Evolutionary conservation across 208 protist genomes (phyloP).

Genomic region (Vickermania ingenoplastis): DNA sequence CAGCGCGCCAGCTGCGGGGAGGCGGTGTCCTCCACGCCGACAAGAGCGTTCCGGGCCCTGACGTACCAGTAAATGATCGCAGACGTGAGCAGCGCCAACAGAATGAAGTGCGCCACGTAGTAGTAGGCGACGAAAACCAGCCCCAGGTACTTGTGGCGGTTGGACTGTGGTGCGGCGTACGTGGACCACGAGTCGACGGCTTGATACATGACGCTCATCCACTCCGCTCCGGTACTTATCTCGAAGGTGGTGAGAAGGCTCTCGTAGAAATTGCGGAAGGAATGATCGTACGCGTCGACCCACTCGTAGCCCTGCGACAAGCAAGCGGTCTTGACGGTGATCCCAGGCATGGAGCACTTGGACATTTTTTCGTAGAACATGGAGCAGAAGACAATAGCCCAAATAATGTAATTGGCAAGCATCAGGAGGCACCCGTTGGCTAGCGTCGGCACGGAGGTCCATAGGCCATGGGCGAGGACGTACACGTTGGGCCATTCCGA

Average conservation of each 20-base stretch:
- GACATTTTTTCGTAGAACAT: constrained; percentile 86
- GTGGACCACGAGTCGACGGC: constrained; percentile 64
- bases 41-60: constrained; percentile 45
- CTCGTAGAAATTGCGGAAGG: constrained; percentile 87
- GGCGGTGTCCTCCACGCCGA: constrained; percentile 45
- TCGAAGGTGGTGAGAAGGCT: constrained; percentile 86
- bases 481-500: constrained; percentile 27
- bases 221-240: constrained; percentile 83
- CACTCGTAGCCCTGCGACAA: constrained; percentile 24
- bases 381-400: constrained; percentile 85
- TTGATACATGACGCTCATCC: constrained; percentile 79
- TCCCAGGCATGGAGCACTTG: constrained; percentile 42
- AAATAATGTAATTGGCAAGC: constrained; percentile 88
- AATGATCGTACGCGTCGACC: constrained; percentile 30
- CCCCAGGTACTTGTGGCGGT: constrained; percentile 60
- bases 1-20: constrained; percentile 55
- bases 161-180: constrained; percentile 23
- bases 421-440: constrained; percentile 80
- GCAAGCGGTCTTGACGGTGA: constrained; percentile 36
- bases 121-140: constrained; percentile 89
- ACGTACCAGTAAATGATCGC: constrained; percentile 87
- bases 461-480: constrained; percentile 55
- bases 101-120: constrained; percentile 80
- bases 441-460: constrained; percentile 68
- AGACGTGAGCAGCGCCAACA: constrained; percentile 87